Percentiles rank a stretch among this genome's conserved stretches.
Evolutionary conservation across 2,329 filamentous ascomycete species (phyloP).

Genomic region (Ceratocystis ficicola): DNA sequence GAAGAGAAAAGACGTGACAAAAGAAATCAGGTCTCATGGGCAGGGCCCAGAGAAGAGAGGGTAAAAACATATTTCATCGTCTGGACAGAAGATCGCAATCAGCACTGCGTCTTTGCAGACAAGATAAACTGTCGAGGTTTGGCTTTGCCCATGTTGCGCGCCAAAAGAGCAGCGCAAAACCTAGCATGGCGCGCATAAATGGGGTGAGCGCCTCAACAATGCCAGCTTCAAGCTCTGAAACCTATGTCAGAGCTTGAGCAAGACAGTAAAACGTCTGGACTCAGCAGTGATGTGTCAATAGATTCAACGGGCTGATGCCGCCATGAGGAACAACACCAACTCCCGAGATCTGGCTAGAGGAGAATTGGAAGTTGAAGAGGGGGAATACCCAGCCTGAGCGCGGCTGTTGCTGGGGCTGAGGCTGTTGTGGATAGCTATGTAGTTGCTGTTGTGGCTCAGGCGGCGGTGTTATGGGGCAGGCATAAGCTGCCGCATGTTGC

Average conservation of each 20-base stretch:
- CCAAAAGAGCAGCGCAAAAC: no score
- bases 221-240: no score
- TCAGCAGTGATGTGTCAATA: slow-evolving; percentile 21
- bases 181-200: no score
- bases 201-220: no score
- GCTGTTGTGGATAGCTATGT: not conserved
- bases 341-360: not conserved
- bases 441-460: slow-evolving; percentile 10
- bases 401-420: not conserved
- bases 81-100: not conserved
- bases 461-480: not conserved
- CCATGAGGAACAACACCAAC: not conserved
- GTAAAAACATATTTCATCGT: not conserved
- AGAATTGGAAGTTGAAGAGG: slow-evolving; percentile 1
- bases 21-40: not conserved
- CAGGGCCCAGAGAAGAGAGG: not conserved
- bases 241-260: no score
- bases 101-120: no score
- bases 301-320: not conserved
- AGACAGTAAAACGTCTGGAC: no score
- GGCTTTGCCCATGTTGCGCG: no score
- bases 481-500: not conserved
- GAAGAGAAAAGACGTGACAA: slow-evolving; percentile 14
- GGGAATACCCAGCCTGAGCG: slow-evolving; percentile 9
- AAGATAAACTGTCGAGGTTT: not conserved